Conservation (phyloP, 495 filamentous ascomycete species). For the Xylaria venustula region DNA sequence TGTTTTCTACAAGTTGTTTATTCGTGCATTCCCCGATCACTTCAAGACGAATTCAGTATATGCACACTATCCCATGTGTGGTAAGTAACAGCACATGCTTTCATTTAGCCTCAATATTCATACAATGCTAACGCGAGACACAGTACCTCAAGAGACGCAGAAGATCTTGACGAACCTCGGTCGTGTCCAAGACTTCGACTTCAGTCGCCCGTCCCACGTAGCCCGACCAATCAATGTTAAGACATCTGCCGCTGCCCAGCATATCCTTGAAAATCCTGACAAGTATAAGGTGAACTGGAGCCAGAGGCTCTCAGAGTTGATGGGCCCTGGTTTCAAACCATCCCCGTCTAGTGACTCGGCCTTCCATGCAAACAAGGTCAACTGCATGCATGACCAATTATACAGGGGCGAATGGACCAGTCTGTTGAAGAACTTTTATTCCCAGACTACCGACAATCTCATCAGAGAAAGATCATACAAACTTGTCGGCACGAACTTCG, state of each 20-base stretch:
- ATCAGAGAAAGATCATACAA: conserved; percentile 62
- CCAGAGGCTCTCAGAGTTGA: conserved; percentile 50
- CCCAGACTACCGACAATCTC: conserved; percentile 61
- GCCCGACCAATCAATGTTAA: conserved; percentile 53
- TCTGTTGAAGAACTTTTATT: conserved; percentile 63
- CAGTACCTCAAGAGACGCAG: conserved; percentile 56
- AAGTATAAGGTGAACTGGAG: conserved; percentile 68
- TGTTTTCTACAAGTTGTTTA: conserved; percentile 81
- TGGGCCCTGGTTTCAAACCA: conserved; percentile 28
- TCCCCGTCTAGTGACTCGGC: conserved; percentile 50
- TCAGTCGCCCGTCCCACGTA: conserved; percentile 57
- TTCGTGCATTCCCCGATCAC: conserved; percentile 75
- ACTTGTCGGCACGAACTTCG: conserved; percentile 58
- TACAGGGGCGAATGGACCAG: conserved; percentile 53
- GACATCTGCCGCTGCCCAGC: conserved; percentile 61
- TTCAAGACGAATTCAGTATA: conserved; percentile 81
- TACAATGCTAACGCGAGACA: background rate
- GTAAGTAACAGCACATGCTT: conserved; percentile 22
- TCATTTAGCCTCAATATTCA: background rate
- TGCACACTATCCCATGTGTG: conserved; percentile 77
- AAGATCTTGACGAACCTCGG: conserved; percentile 73
- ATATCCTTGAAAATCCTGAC: conserved; percentile 58
- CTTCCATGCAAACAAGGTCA: conserved; percentile 43
- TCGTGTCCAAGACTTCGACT: conserved; percentile 70
- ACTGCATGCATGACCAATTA: conserved; percentile 60